phyloP scores from a whole-genome alignment of 495 filamentous ascomycete genomes.

The Penicillium maclennaniae region DNA sequence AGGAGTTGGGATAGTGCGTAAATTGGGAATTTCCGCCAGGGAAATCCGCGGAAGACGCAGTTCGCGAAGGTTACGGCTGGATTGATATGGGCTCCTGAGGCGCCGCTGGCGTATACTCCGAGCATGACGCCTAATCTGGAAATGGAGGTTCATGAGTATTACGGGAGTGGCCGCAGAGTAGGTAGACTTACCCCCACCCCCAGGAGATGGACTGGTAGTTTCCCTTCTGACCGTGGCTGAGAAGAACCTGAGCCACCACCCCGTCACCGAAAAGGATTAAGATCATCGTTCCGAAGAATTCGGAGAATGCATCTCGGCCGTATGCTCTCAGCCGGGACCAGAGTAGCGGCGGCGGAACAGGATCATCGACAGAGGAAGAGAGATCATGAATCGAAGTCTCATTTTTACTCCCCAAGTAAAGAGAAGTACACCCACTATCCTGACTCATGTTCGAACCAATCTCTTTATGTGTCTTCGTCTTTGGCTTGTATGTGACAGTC shows the following conservation, averaged over 20 bases:
- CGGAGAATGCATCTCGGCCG: slow-evolving; percentile 55
- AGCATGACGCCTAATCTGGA: slow-evolving; percentile 57
- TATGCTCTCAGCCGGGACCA: slow-evolving; percentile 47
- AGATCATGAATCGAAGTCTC: slow-evolving; percentile 16
- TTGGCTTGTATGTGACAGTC: slow-evolving; percentile 9
- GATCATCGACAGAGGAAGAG: background rate
- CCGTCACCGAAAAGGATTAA: slow-evolving; percentile 63
- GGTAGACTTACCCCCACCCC: slow-evolving; percentile 54
- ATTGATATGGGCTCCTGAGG: slow-evolving; percentile 61
- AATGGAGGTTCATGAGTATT: slow-evolving; percentile 2
- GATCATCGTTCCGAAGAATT: slow-evolving; percentile 63
- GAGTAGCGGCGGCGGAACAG: slow-evolving; percentile 23
- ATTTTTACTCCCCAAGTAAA: slow-evolving; percentile 14
- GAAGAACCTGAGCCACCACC: slow-evolving; percentile 54
- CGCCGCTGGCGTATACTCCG: slow-evolving; percentile 58
- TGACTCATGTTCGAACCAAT: slow-evolving; percentile 6
- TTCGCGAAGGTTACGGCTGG: slow-evolving; percentile 61
- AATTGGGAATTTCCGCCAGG: slow-evolving; percentile 56
- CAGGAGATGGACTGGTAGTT: slow-evolving; percentile 59
- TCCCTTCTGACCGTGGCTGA: slow-evolving; percentile 49
- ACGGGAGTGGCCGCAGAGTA: background rate
- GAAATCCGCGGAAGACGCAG: slow-evolving; percentile 58
- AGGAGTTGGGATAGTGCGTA: slow-evolving; percentile 53
- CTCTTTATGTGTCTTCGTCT: slow-evolving; percentile 18
- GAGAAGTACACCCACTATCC: slow-evolving; percentile 18